phyloP scores from a whole-genome alignment of 306 rosid species.

The Fagus sylvatica region DNA sequence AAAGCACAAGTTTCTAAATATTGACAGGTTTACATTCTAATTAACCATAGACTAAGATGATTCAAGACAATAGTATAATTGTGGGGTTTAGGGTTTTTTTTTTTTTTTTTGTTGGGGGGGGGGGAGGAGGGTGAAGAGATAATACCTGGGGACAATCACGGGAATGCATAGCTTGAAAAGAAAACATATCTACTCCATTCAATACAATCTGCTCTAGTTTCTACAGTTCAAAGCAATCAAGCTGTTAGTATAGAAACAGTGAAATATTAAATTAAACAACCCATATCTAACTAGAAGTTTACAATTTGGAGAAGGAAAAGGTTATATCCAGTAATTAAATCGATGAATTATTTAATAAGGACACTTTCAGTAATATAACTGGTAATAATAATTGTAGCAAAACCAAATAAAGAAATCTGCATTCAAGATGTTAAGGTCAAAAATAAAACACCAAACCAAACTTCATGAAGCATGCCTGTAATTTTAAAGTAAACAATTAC shows the following conservation, averaged over 20 bases:
- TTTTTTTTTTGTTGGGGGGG: background rate
- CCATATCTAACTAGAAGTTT: background rate
- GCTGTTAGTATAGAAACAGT: constrained; percentile 5
- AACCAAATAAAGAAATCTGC: too few relatives aligned
- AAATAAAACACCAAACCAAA: background rate
- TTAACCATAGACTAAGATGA: background rate
- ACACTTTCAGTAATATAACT: background rate
- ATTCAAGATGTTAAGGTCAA: background rate
- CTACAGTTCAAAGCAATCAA: constrained; percentile 37
- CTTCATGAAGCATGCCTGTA: background rate
- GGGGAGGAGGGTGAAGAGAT: background rate
- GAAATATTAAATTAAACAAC: background rate
- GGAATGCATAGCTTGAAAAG: constrained; percentile 88
- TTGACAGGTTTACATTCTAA: background rate
- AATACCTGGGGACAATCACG: constrained; percentile 87
- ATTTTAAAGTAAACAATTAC: background rate
- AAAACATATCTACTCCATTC: constrained; percentile 65
- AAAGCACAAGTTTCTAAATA: background rate
- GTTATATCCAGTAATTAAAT: background rate
- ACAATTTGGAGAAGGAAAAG: background rate
- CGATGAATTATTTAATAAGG: background rate
- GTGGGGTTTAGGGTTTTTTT: background rate
- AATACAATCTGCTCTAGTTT: constrained; percentile 74
- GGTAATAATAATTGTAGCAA: background rate
- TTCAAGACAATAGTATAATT: background rate